phyloP scores from a whole-genome alignment of 495 filamentous ascomycete species.

The Talaromyces liani region DNA sequence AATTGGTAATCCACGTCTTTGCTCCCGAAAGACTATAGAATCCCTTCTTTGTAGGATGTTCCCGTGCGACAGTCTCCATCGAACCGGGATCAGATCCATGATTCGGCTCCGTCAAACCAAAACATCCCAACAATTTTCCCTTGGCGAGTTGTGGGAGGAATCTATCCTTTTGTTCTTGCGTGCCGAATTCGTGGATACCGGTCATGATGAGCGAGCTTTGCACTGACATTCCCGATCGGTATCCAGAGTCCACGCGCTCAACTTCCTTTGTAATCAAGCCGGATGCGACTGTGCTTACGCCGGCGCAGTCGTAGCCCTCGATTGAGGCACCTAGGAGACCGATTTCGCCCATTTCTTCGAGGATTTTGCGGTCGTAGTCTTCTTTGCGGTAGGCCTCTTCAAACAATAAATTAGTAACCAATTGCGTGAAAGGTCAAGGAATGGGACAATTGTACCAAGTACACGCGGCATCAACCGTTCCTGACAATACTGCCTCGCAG shows the following conservation, averaged over 20 bases:
- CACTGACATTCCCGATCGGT: slow-evolving; percentile 92
- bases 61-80: slow-evolving; percentile 85
- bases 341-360: slow-evolving; percentile 93
- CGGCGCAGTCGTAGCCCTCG: slow-evolving; percentile 90
- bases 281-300: slow-evolving; percentile 81
- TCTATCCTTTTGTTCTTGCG: slow-evolving; percentile 81
- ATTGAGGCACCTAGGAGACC: slow-evolving; percentile 89
- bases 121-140: slow-evolving; percentile 82
- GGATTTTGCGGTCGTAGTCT: slow-evolving; percentile 80
- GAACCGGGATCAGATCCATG: slow-evolving; percentile 94
- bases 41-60: slow-evolving; percentile 82
- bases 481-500: slow-evolving; percentile 86
- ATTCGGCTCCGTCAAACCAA: slow-evolving; percentile 95
- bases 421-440: slow-evolving; percentile 3
- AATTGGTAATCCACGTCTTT: slow-evolving; percentile 99
- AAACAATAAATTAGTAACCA: not conserved
- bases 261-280: slow-evolving; percentile 94
- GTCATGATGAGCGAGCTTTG: slow-evolving; percentile 95
- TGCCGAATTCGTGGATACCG: slow-evolving; percentile 90
- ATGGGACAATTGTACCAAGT: slow-evolving; percentile 53
- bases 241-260: slow-evolving; percentile 91
- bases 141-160: slow-evolving; percentile 79
- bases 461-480: slow-evolving; percentile 79
- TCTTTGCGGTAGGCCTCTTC: slow-evolving; percentile 93
- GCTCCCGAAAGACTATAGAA: slow-evolving; percentile 73